Conservation (phyloP, 164 flowering plant genomes). For the grape (Vitis vinifera) region ASM3070453v1 NC_081818.1:5796501-5797000, state of each 20-base stretch:
- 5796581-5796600: neutral
- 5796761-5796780: slow-evolving; percentile 96
- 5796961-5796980: too few species aligned
- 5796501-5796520: too few species aligned
- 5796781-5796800: slow-evolving; percentile 97
- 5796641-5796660: slow-evolving; percentile 87
- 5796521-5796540: too few species aligned
- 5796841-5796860: neutral
- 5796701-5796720: slow-evolving; percentile 99
- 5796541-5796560: too few species aligned
- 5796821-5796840: neutral
- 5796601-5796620: slow-evolving; percentile 92
- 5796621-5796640: slow-evolving; percentile 80
- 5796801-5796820: slow-evolving; percentile 61
- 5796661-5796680: slow-evolving; percentile 93
- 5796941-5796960: too few species aligned
- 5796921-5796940: too few species aligned
- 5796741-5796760: slow-evolving; percentile 93
- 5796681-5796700: slow-evolving; percentile 84
- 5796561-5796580: neutral
- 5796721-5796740: slow-evolving; percentile 98
- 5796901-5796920: too few species aligned
- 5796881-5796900: neutral
- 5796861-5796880: neutral
- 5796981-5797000: too few species aligned